Evolutionary conservation across 768 basidiomycete species (phyloP).

Genomic region (Gymnopilus junonius): DNA sequence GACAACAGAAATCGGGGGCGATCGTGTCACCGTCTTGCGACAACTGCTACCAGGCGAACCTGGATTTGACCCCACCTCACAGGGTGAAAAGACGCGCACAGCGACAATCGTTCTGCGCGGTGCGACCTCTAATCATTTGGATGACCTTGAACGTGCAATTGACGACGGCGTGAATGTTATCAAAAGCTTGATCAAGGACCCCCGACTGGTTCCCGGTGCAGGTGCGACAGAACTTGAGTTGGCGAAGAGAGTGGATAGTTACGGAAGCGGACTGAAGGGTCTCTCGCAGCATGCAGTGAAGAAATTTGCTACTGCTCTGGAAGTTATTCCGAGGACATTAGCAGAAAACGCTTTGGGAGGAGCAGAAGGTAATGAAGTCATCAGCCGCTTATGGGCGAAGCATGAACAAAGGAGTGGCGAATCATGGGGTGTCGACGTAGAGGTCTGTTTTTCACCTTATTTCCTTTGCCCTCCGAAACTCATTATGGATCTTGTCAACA

Average conservation of each 20-base stretch:
- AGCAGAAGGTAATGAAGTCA: conserved; percentile 90
- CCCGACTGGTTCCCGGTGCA: conserved; percentile 89
- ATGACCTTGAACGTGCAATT: conserved; percentile 94
- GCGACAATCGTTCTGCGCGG: conserved; percentile 96
- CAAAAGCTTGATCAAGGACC: conserved; percentile 89
- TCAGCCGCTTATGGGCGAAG: conserved; percentile 88
- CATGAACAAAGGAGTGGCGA: conserved; percentile 80
- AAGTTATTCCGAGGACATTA: conserved; percentile 89
- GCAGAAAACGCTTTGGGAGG: conserved; percentile 95
- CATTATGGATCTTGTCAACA: conserved; percentile 28
- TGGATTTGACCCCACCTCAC: conserved; percentile 55
- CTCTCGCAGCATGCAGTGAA: conserved; percentile 93
- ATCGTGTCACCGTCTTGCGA: conserved; percentile 95
- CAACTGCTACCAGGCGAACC: conserved; percentile 74
- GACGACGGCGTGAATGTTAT: conserved; percentile 98
- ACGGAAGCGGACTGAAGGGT: conserved; percentile 88
- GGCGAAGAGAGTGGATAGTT: conserved; percentile 80
- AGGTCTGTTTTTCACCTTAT: conserved; percentile 50
- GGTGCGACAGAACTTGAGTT: conserved; percentile 95
- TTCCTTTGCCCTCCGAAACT: background rate
- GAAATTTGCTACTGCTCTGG: conserved; percentile 86
- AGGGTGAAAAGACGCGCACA: conserved; percentile 79
- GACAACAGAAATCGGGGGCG: conserved; percentile 94
- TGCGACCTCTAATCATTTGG: conserved; percentile 91
- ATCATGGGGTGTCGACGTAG: conserved; percentile 86